Evolutionary conservation across 169 alveolate genomes (phyloP).

Genomic region (Eimeria nieschulzi): DNA sequence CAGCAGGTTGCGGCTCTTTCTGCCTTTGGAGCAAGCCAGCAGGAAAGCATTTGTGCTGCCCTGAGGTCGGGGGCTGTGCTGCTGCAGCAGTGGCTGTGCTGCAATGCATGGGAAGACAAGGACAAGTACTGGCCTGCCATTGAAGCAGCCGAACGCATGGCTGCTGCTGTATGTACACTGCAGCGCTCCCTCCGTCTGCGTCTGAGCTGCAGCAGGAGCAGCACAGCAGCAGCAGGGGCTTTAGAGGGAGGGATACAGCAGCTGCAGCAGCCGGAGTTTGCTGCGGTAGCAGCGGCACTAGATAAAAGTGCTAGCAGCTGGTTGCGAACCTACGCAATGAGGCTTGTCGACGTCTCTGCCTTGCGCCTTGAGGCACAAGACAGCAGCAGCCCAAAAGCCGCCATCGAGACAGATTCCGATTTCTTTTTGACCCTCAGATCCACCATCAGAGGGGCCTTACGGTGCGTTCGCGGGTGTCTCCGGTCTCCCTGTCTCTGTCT

Average conservation of each 20-base stretch:
- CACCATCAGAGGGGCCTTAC: conserved; percentile 17
- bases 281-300: conserved; percentile 7
- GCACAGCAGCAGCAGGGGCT: conserved; percentile 19
- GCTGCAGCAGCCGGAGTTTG: conserved; percentile 15
- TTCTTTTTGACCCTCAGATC: conserved; percentile 15
- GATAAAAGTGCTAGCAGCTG: conserved; percentile 19
- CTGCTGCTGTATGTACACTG: background rate
- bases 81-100: conserved; percentile 61
- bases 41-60: conserved; percentile 12
- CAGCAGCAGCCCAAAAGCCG: conserved; percentile 1
- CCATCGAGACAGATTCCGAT: conserved; percentile 9
- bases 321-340: background rate
- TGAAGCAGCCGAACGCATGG: conserved; percentile 23
- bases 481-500: background rate
- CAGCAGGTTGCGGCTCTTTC: conserved; percentile 28
- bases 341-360: conserved; percentile 19
- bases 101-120: background rate
- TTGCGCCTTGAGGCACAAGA: background rate
- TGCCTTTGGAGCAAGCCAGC: background rate
- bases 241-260: background rate
- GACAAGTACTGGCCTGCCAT: conserved; percentile 12
- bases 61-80: conserved; percentile 1
- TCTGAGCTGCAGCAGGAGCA: background rate
- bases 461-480: background rate
- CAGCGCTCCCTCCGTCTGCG: conserved; percentile 27